phyloP scores from a whole-genome alignment of 2,329 filamentous ascomycete genomes.

The Trichophyton benhamiae region DNA sequence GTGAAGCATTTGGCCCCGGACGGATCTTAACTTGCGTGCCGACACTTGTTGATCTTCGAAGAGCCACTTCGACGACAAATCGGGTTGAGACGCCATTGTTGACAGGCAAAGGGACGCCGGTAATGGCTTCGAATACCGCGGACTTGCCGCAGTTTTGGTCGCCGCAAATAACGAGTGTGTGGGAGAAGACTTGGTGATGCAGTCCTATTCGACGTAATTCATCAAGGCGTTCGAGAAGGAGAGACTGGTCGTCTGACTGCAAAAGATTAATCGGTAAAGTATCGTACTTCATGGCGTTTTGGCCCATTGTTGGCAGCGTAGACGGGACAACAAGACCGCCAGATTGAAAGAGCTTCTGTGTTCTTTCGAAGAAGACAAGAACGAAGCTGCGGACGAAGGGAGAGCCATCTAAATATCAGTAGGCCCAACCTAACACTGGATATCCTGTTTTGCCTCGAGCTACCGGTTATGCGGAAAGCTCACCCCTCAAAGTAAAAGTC shows the following conservation, averaged over 20 bases:
- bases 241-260: slow-evolving; percentile 12
- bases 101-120: slow-evolving; percentile 12
- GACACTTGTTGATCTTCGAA: slow-evolving; percentile 26
- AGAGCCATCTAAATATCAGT: slow-evolving; percentile 2
- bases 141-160: slow-evolving; percentile 14
- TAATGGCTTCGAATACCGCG: slow-evolving; percentile 14
- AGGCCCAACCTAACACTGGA: not conserved
- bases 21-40: slow-evolving; percentile 18
- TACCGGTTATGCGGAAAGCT: not conserved
- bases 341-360: not conserved
- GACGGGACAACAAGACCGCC: not conserved
- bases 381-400: not conserved
- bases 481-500: not conserved
- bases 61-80: slow-evolving; percentile 48
- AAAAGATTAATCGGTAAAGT: slow-evolving; percentile 8
- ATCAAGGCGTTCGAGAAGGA: slow-evolving; percentile 14
- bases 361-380: not conserved
- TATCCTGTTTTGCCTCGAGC: not conserved
- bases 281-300: slow-evolving; percentile 4
- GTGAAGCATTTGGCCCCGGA: slow-evolving; percentile 14
- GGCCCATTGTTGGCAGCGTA: not conserved
- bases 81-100: slow-evolving; percentile 45
- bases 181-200: slow-evolving; percentile 11
- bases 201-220: slow-evolving; percentile 14
- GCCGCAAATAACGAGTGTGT: slow-evolving; percentile 14